phyloP scores from a whole-genome alignment of 768 basidiomycete species.

The Atractiella rhizophila region DNA sequence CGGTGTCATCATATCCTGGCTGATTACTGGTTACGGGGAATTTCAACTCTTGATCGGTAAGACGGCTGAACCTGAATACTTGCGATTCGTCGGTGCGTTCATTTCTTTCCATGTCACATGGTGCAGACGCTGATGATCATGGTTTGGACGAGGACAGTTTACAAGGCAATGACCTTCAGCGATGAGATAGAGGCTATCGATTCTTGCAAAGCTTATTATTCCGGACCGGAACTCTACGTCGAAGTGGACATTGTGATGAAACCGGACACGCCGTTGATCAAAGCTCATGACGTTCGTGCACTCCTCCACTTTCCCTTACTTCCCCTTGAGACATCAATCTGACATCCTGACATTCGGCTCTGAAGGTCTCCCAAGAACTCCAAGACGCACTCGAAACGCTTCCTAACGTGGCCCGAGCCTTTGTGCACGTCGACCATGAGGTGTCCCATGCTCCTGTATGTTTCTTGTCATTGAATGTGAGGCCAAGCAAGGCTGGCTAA shows the following conservation, averaged over 20 bases:
- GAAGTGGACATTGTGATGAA: slow-evolving; percentile 89
- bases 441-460: not conserved
- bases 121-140: not conserved
- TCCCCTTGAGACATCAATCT: slow-evolving; percentile 4
- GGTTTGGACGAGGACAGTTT: slow-evolving; percentile 23
- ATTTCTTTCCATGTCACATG: not conserved
- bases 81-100: slow-evolving; percentile 20
- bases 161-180: slow-evolving; percentile 76
- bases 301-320: not conserved
- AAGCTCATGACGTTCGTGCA: slow-evolving; percentile 20
- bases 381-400: slow-evolving; percentile 22
- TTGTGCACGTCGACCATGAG: slow-evolving; percentile 9
- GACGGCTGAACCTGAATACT: slow-evolving; percentile 70
- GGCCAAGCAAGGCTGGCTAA: not conserved
- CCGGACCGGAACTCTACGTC: slow-evolving; percentile 41
- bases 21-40: slow-evolving; percentile 44
- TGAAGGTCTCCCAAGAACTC: slow-evolving; percentile 14
- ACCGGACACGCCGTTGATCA: slow-evolving; percentile 63
- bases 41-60: slow-evolving; percentile 74
- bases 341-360: slow-evolving; percentile 9
- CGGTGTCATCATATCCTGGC: slow-evolving; percentile 26
- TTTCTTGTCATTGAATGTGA: no score
- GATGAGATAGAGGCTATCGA: slow-evolving; percentile 65
- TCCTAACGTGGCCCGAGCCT: slow-evolving; percentile 15
- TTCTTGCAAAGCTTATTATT: slow-evolving; percentile 73